phyloP scores from a whole-genome alignment of 106 monocot genomes.

The Apostasia shenzhenica region DNA sequence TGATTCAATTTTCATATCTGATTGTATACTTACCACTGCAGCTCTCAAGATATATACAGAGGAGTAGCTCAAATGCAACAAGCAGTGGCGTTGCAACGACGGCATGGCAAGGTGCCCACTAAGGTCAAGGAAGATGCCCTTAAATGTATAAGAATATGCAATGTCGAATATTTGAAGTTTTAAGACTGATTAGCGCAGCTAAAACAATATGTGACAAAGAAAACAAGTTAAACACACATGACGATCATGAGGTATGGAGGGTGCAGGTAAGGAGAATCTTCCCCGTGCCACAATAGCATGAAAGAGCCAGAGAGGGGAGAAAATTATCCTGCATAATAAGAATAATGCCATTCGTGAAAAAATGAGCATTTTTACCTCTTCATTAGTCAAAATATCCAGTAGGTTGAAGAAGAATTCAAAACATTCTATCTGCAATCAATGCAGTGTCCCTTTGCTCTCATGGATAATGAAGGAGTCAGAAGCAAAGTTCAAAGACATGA shows the following conservation, averaged over 20 bases:
- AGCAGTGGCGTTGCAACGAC: constrained; percentile 83
- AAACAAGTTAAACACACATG: constrained; percentile 44
- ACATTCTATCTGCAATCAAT: too few relatives aligned
- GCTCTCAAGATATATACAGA: constrained; percentile 84
- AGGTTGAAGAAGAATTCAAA: too few relatives aligned
- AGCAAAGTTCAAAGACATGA: too few relatives aligned
- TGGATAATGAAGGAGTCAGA: too few relatives aligned
- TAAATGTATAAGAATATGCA: not conserved
- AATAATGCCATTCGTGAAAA: not conserved
- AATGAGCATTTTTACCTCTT: not conserved
- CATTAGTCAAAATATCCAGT: too few relatives aligned
- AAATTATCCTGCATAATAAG: constrained; percentile 52
- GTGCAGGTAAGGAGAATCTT: constrained; percentile 95
- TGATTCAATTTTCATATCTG: not conserved
- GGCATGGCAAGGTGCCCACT: constrained; percentile 99
- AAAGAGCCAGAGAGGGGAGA: constrained; percentile 84
- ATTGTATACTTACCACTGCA: constrained; percentile 34
- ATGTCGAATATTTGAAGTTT: not conserved
- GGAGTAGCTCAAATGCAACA: constrained; percentile 88
- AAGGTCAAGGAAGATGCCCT: not conserved
- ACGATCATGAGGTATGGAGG: constrained; percentile 89
- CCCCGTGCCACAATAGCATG: constrained; percentile 75
- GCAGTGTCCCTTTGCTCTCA: too few relatives aligned
- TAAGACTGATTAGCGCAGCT: not conserved
- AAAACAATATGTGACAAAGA: constrained; percentile 1